Evolutionary conservation across 257 asterid species (phyloP), one percentile per base, ranked within the genome.

Genomic region (Primulina tabacum): DNA sequence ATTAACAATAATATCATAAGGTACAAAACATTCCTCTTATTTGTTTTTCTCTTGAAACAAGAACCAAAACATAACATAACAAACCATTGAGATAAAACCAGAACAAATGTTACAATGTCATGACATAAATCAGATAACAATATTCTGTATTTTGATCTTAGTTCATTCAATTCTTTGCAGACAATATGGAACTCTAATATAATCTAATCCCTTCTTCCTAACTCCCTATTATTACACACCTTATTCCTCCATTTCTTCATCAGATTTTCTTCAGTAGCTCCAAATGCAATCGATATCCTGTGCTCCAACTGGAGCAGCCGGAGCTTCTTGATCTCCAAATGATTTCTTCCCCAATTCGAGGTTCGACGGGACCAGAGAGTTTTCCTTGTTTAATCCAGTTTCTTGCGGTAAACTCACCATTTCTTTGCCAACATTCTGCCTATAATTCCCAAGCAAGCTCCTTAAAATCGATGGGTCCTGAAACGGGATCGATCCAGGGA

Each of bases 271-370:
- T 79, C 82, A 88, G 71, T 83, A 88, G 75, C 53, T 67, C 96
- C 97, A 88, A 33, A 84, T 73, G 81, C 84, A 77, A 11, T 83
- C 92, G 73, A 92, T 78, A 62, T 80, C 92, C 65, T 80, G 85
- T 57, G 77, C 78, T 43, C 76, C 83, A 69, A 68, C 71, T 53
- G 77, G 64, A 56, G 78, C 62, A 35, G 82, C 56, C 35, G 81
- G 78, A 17, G 57, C 71, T 16, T 50, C 77, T 43, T 76, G 82
- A 47, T 81, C 87, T 67, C 78, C 84, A 76, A 85, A 72, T 5
- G 76, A 53, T 69, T 71, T 83, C 77, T 79, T 83, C 12, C 80
- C 84, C 78, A 81, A 71, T 26, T 83, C 97, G 65, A 79, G 76
- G 78, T 85, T 86, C 10, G 93, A 86, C 2, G 80, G 79, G 11